A percentile compares a stretch with the other conserved stretches of the same genome.
Conservation (phyloP, 2,329 filamentous ascomycete genomes). For the Arthrobotrys entomopaga region DNA sequence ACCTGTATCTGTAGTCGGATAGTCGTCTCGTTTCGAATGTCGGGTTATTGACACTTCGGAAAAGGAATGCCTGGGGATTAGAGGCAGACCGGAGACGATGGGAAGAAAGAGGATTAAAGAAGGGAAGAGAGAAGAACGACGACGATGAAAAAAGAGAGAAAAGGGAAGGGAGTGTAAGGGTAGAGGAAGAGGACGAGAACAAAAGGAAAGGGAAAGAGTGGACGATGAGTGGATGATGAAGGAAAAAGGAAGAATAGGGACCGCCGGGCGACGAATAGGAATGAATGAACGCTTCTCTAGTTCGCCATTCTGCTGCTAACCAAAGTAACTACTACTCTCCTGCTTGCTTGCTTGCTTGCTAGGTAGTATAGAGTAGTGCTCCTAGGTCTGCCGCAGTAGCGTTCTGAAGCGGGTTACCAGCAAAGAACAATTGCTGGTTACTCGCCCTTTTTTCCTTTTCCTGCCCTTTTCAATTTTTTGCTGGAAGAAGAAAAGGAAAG, state of each 20-base stretch:
- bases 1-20: constrained; percentile 55
- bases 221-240: constrained; percentile 57
- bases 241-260: constrained; percentile 55
- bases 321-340: too few species aligned
- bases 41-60: constrained; percentile 54
- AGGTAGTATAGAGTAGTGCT: constrained; percentile 1
- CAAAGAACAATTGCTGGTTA: constrained; percentile 21
- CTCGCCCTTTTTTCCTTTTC: constrained; percentile 38
- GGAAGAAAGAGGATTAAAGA: constrained; percentile 48
- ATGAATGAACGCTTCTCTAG: constrained; percentile 51
- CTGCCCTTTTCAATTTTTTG: neutral
- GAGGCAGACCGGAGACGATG: constrained; percentile 53
- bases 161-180: constrained; percentile 47
- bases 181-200: constrained; percentile 52
- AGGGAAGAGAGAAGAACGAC: constrained; percentile 53
- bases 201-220: constrained; percentile 56
- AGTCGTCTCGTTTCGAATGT: constrained; percentile 56
- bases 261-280: constrained; percentile 48
- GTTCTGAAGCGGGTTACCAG: constrained; percentile 43
- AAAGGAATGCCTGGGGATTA: constrained; percentile 54
- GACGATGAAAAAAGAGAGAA: constrained; percentile 54
- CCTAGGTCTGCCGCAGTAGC: constrained; percentile 44
- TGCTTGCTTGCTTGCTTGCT: too few species aligned
- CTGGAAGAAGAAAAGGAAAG: constrained; percentile 12
- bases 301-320: constrained; percentile 33